Evolutionary conservation across 352 stramenopile genomes (phyloP).

Genomic region (Blastocystis sp.): DNA sequence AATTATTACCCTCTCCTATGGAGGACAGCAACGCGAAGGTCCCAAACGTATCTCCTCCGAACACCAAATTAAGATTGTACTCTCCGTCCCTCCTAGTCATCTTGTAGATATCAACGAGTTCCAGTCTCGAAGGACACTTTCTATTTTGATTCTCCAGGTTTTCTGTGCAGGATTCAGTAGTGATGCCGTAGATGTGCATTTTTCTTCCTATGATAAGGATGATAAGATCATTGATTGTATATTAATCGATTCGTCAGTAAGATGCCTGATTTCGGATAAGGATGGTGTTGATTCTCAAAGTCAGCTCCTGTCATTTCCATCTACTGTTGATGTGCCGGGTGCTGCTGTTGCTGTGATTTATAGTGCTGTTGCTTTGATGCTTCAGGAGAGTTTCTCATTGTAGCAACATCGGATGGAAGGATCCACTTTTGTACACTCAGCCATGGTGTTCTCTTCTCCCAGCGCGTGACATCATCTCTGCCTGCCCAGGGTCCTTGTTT

Average conservation of each 20-base stretch:
- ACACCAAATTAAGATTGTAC: too few species aligned
- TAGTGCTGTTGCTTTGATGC: constrained; percentile 22
- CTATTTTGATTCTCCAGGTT: not conserved
- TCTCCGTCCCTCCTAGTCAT: too few species aligned
- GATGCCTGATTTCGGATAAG: not conserved
- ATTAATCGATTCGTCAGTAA: not conserved
- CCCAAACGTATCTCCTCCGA: too few species aligned
- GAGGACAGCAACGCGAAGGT: too few species aligned
- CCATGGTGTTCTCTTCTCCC: not conserved
- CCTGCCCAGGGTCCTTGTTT: not conserved
- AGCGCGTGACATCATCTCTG: not conserved
- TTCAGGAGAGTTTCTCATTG: not conserved
- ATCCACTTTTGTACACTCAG: not conserved
- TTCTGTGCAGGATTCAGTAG: not conserved
- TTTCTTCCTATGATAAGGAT: not conserved
- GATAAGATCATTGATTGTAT: not conserved
- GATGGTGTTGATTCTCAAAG: not conserved
- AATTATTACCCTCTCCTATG: too few species aligned
- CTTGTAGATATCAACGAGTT: not conserved
- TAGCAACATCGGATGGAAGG: not conserved
- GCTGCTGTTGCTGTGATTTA: too few species aligned
- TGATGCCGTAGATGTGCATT: not conserved
- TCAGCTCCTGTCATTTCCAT: not conserved
- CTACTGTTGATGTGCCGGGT: not conserved
- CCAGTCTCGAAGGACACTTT: not conserved